Conservation (phyloP, 2,329 filamentous ascomycete genomes). For the Leptographium galeiforme region DNA sequence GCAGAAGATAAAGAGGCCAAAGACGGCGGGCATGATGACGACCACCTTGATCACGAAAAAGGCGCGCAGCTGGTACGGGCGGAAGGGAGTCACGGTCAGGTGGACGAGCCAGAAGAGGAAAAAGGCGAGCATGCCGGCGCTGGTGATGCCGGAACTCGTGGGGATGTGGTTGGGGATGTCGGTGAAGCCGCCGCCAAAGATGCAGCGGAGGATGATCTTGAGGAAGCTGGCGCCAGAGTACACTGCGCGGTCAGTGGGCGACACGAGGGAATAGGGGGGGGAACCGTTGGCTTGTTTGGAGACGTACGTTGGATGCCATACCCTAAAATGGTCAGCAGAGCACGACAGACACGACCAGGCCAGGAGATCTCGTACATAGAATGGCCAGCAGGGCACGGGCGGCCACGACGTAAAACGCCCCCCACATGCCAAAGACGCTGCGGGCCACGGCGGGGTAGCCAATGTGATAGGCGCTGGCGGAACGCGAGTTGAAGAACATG, state of each 20-base stretch:
- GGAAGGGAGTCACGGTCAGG: constrained; percentile 17
- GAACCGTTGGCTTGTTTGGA: background rate
- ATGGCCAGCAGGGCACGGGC: constrained; percentile 23
- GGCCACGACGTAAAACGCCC: constrained; percentile 23
- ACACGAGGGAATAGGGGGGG: background rate
- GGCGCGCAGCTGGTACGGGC: constrained; percentile 27
- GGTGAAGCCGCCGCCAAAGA: constrained; percentile 19
- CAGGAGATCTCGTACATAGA: constrained; percentile 10
- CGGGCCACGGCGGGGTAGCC: constrained; percentile 19
- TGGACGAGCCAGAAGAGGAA: constrained; percentile 14
- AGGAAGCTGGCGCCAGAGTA: constrained; percentile 11
- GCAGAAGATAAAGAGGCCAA: constrained; percentile 20
- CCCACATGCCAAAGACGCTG: constrained; percentile 27
- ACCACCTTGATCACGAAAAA: constrained; percentile 31
- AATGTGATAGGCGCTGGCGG: constrained; percentile 26
- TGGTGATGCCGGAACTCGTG: constrained; percentile 14
- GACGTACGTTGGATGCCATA: constrained; percentile 15
- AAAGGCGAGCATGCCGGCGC: constrained; percentile 10
- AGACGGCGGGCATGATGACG: constrained; percentile 22
- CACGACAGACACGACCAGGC: background rate
- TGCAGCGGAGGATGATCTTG: constrained; percentile 12
- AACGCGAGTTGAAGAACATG: constrained; percentile 30
- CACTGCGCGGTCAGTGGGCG: constrained; percentile 1
- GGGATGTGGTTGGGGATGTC: constrained; percentile 26
- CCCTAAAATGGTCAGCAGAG: constrained; percentile 7